Evolutionary conservation across 345 rosid species (phyloP), one percentile per base, ranked within the genome.

Genomic region (Litchi chinensis): DNA sequence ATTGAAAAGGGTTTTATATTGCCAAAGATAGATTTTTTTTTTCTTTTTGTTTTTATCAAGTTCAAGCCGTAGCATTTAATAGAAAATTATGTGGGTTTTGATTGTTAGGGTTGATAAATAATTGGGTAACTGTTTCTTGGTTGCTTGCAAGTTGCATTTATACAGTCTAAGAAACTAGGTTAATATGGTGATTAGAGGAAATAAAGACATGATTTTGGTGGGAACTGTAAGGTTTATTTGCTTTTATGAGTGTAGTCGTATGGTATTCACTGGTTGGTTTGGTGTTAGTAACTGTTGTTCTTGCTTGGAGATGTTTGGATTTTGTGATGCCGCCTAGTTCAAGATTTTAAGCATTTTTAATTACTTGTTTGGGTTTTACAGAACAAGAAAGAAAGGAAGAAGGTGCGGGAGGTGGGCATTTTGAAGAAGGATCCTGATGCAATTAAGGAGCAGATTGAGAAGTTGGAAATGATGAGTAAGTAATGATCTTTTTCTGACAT

Each of bases 401-500:
- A 96, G 88, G 99, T 96, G 82, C 92, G 99, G 81, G 99, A 96
- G 82, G 99, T 94, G 54, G 99, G 98, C 52, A 93, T 96, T 82
- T 82, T 96, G 89, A 96, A 96, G 87, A 96, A 96, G 86, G 99
- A 96, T 83, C 99, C 99, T 0, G 97, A 89, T n/a, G 83, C 85
- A 57, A 89, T 96, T 67, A 90, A 68, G 89, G 99, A 96, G 50
- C 99, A 96, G 84, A 96, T 96, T 77, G 91, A 89, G 65, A 96
- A 96, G 82, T 79, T 96, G 83, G 99, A 96, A 81, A 79, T 85
- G 89, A 93, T 93, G 89, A 96, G 99, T 96, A 87, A 89, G 97
- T 85, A 16, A 0, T 71, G 1, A 32, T 79, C 54, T 63, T 28
- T 75, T 79, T n/a, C 21, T n/a, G 48, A 26, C 1, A 3, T 66